Base-by-base conservation (phyloP, 2,329 filamentous ascomycete genomes). In the Alternaria sp. region DNA sequence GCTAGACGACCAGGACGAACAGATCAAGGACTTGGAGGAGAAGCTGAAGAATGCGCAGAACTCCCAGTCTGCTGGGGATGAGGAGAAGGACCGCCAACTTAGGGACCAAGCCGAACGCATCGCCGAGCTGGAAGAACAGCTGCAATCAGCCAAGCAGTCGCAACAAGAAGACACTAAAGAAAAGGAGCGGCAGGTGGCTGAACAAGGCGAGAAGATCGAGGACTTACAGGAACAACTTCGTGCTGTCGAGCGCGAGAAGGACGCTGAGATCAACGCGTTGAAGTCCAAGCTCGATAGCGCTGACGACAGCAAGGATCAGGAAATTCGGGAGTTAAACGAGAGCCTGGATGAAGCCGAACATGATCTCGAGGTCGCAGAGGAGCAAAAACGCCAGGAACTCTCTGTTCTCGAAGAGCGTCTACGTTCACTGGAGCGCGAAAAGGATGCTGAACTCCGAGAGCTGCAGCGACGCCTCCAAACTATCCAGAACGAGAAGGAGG, bases 271-370 rank as follows among this genome's bases (percentile, higher is more conserved):
- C 55, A 78, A 83, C 30, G 72, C 72, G 4, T 67, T 85, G 46
- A 78, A 81, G 53, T 75, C 79, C 18, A 79, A 78, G 64, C 73
- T 84, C 5, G 79, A 83, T 20, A 73, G 76, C 37, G 76, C 79
- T 1, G 75, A 79, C 18, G 72, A 77, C 7, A 73, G 70, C 30
- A 80, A 75, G 55, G 83, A 88, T 59, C 76, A 78, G 43, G 82
- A 82, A 49, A 78, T 94, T 28, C 87, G 86, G 20, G 78, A 80
- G 15, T 73, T 84, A 8, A 79, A 83, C 53, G 66, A 79, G 15
- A 73, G 81, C 14, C 67, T 84, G 14, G 78, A 81, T 47, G 73
- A 79, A 69, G 68, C 62, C 2, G 75, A 80, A 55, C 69, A 65
- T n/a, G 68, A 74, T 55, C 67, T 79, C 15, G 67, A 68, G 15